Evolutionary conservation across 495 filamentous ascomycete species (phyloP), one percentile per base, ranked within the genome.

Genomic region (Clavariopsis aquatica): DNA sequence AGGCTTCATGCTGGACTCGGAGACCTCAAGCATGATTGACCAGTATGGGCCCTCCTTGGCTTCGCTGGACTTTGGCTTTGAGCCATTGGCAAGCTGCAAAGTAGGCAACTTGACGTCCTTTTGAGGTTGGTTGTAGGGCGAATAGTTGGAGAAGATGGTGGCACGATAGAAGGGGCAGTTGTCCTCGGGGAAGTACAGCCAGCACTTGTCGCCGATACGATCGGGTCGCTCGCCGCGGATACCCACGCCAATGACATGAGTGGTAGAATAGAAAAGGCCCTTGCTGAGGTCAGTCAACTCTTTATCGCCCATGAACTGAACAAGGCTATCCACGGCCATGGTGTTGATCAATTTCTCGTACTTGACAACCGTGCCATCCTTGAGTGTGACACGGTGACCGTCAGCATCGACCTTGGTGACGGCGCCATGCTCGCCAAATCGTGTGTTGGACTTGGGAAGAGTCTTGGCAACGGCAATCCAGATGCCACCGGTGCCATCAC

Each of bases 71-170:
- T 78, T 71, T 43, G 93, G 85, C 79, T 89, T 89, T 76, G 85
- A 87, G 78, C 94, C 94, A 65, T 96, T 81, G 26, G 91, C 94
- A 29, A 91, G 83, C 73, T 91, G 89, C 60, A 89, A 79, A 15
- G 94, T 98, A 47, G 92, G 84, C 41, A 99, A 88, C 82, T 95
- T 94, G 72, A 83, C 87, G 60, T 86, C 86, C 47, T 84, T 80
- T 56, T 87, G 80, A 20, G 94, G 94, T 79, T 98, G 94, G 82
- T 99, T 99, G 85, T 96, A 85, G 62, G 93, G 94, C 19, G 95
- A 98, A 84, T 99, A 99, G 87, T 99, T 99, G 79, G 94, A 98
- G 87, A 99, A 99, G 80, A 99, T 98, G 66, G 94, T 99, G 73
- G 94, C 94, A 72, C 94, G 92, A 83, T 99, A 99, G 87, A 99